Evolutionary conservation across 2,329 filamentous ascomycete genomes (phyloP).

Genomic region (Corniculantispora saksenae): DNA sequence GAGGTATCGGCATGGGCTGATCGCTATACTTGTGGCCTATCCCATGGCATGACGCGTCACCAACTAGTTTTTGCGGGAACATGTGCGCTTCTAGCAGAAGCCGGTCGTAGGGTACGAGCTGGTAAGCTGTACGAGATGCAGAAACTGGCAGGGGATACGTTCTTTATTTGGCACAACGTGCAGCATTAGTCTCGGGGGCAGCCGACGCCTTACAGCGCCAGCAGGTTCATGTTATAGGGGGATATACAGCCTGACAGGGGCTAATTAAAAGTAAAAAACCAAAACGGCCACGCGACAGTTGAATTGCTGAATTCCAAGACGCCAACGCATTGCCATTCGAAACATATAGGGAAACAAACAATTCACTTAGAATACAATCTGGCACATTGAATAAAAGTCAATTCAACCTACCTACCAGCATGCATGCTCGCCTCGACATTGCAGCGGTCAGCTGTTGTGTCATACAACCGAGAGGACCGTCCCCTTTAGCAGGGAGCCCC

Average conservation of each 20-base stretch:
- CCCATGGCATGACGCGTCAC: slow-evolving; percentile 2
- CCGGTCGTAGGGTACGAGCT: neutral
- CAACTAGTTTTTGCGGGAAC: neutral
- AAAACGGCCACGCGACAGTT: slow-evolving; percentile 6
- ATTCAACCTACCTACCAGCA: too few species aligned
- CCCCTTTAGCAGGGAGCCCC: neutral
- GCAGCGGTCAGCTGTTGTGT: neutral
- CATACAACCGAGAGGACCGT: neutral
- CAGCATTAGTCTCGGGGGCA: neutral
- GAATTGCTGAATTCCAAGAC: neutral
- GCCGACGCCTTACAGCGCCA: neutral
- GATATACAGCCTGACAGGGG: neutral
- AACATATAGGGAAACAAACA: neutral
- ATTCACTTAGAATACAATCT: neutral
- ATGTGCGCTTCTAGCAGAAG: neutral
- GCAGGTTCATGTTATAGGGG: neutral
- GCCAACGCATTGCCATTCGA: neutral
- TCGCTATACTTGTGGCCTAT: neutral
- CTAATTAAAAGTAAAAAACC: neutral
- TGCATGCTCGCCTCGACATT: neutral
- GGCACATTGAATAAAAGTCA: too few species aligned
- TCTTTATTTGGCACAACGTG: neutral
- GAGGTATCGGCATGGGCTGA: neutral
- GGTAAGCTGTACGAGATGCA: neutral
- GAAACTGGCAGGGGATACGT: neutral